phyloP scores from a whole-genome alignment of 176 grass and related monocot species.

The Juncus effusus region DNA sequence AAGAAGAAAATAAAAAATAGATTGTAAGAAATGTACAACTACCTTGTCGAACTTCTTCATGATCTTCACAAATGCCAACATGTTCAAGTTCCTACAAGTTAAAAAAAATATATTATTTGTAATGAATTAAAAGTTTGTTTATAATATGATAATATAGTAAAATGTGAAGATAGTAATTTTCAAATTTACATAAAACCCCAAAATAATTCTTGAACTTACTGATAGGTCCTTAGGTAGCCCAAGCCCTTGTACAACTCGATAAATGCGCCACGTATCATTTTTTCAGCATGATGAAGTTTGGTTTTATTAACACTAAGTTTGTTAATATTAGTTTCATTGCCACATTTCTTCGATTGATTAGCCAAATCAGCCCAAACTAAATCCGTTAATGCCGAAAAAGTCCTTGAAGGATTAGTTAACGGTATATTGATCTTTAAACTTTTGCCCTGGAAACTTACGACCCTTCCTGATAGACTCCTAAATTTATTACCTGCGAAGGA shows the following conservation, averaged over 20 bases:
- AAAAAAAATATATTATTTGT: not conserved
- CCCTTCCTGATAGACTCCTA: slow-evolving; percentile 54
- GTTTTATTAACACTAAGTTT: slow-evolving; percentile 83
- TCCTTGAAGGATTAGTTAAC: slow-evolving; percentile 81
- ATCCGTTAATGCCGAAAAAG: slow-evolving; percentile 54
- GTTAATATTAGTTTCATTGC: slow-evolving; percentile 26
- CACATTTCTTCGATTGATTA: slow-evolving; percentile 54
- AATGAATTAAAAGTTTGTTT: not conserved
- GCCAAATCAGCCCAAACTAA: slow-evolving; percentile 67
- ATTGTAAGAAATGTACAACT: slow-evolving; percentile 2
- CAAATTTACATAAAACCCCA: not conserved
- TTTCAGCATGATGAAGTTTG: slow-evolving; percentile 86
- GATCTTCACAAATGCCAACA: slow-evolving; percentile 95
- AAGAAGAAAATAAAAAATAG: slow-evolving; percentile 15
- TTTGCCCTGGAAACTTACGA: slow-evolving; percentile 67
- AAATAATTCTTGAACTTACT: slow-evolving; percentile 34
- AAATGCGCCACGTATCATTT: slow-evolving; percentile 92
- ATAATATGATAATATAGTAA: not conserved
- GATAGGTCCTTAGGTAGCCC: slow-evolving; percentile 73
- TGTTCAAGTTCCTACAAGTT: slow-evolving; percentile 79
- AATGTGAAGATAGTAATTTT: not conserved
- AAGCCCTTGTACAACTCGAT: slow-evolving; percentile 89
- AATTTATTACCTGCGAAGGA: slow-evolving; percentile 32
- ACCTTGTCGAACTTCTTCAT: slow-evolving; percentile 98
- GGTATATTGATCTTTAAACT: slow-evolving; percentile 88